Conservation (phyloP, 495 filamentous ascomycete genomes). For the Trichoderma asperelloides region DNA sequence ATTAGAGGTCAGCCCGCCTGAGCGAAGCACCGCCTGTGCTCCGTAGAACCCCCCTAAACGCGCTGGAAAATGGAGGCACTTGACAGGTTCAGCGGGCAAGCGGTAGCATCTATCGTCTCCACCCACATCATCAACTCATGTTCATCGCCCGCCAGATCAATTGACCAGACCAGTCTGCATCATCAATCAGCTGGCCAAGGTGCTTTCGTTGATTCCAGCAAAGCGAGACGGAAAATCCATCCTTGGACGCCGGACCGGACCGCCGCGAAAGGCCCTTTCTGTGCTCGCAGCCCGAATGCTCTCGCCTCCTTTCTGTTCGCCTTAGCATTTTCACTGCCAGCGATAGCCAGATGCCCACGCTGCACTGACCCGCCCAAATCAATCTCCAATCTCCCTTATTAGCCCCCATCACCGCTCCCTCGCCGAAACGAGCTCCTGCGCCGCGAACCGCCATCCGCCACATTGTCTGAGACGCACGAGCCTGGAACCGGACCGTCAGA, state of each 20-base stretch:
- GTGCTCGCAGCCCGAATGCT: background rate
- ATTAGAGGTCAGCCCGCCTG: background rate
- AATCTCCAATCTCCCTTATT: background rate
- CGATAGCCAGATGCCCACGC: background rate
- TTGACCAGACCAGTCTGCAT: background rate
- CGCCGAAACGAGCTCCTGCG: background rate
- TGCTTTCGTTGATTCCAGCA: background rate
- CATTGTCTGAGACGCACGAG: conserved; percentile 62
- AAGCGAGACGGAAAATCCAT: background rate
- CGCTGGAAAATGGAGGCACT: background rate
- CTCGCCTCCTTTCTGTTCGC: background rate
- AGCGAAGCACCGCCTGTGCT: background rate
- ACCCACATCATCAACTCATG: background rate
- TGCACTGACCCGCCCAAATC: conserved; percentile 4
- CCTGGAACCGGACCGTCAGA: conserved; percentile 59
- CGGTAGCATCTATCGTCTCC: background rate
- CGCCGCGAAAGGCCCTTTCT: background rate
- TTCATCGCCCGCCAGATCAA: background rate
- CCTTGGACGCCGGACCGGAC: background rate
- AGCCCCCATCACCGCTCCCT: conserved; percentile 2
- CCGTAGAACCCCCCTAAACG: background rate
- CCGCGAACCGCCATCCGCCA: conserved; percentile 31
- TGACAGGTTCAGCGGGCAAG: background rate
- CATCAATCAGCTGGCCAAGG: background rate
- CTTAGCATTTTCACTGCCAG: background rate